A percentile compares a stretch with the other conserved stretches of the same genome.
Conservation (phyloP, 768 basidiomycete genomes). For the Amanita rimosa region DNA sequence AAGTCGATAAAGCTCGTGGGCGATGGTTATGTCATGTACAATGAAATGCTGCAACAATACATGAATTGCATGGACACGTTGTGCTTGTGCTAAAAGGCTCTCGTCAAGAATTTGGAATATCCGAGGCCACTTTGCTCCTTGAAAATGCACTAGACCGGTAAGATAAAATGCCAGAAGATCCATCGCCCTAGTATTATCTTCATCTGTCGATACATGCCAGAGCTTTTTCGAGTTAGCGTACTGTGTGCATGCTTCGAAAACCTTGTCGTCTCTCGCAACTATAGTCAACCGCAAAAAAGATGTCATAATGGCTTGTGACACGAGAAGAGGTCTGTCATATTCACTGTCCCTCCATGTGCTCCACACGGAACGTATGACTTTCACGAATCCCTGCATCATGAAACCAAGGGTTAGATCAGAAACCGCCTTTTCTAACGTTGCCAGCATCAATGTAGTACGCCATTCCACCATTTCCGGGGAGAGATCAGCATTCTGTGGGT, state of each 20-base stretch:
- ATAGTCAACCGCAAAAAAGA: slow-evolving; percentile 37
- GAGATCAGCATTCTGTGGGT: background rate
- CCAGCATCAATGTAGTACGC: slow-evolving; percentile 31
- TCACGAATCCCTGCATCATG: slow-evolving; percentile 16
- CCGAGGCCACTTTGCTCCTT: slow-evolving; percentile 15
- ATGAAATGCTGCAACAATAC: slow-evolving; percentile 13
- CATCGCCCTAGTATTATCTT: slow-evolving; percentile 15
- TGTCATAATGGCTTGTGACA: slow-evolving; percentile 26
- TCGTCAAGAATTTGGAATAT: slow-evolving; percentile 20
- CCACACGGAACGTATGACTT: slow-evolving; percentile 27
- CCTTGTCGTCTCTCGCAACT: slow-evolving; percentile 21
- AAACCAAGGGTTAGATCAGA: background rate
- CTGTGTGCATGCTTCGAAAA: slow-evolving; percentile 25
- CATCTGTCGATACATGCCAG: slow-evolving; percentile 8
- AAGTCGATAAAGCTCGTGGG: slow-evolving; percentile 22
- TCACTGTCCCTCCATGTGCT: slow-evolving; percentile 22
- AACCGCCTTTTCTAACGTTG: slow-evolving; percentile 22
- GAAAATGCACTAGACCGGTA: slow-evolving; percentile 17
- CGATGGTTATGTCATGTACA: slow-evolving; percentile 18
- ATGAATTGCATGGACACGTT: slow-evolving; percentile 18
- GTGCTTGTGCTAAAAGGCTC: slow-evolving; percentile 13
- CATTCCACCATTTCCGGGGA: slow-evolving; percentile 17
- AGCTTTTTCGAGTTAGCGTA: slow-evolving; percentile 18
- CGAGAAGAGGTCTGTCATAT: slow-evolving; percentile 9
- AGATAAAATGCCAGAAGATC: slow-evolving; percentile 25